Base-by-base conservation (phyloP, 2,329 filamentous ascomycete species). In the Aspergillus brasiliensis region DNA sequence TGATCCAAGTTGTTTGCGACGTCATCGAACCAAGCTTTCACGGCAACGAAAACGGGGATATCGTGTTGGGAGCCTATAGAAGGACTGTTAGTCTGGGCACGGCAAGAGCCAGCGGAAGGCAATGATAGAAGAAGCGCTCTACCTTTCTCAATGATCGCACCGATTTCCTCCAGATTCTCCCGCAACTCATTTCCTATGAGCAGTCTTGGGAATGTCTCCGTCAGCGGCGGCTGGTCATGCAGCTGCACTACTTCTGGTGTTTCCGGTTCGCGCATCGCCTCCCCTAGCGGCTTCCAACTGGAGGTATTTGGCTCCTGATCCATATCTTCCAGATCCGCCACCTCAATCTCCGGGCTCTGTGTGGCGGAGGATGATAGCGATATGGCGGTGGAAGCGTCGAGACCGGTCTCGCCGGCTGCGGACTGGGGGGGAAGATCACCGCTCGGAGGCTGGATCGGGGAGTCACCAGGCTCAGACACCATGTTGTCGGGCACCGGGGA, bases 291-390 rank as follows among this genome's bases (percentile, higher is more conserved):
- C 59, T 71, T 75, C 80, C 80, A 82, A 61, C 69, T 78, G 8
- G 79, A 78, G 19, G 75, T 73, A 28, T 76, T 76, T 2, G 77
- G 75, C 55, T 82, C 78, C 64, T 81, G 77, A 54, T 80, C 78
- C 66, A 80, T 79, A 58, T 82, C 81, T 69, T 83, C 81, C 17
- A 77, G 68, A 46, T 81, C 79, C 7, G 80, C 78, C 15, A 82
- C 78, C 67, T 83, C 80, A 31, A 82, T 82, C 57, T 80, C 76
- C 10, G 78, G 79, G 56, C 79, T 81, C 46, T 74, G 73, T 19
- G 74, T 71, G 11, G 79, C 75, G 15, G 80, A 79, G 4, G 79
- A 80, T 8, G 75, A 71, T 49, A 80, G 71, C 7, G 78, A 79
- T 51, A 80, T 76, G 21, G 68, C 69, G 51, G 71, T 63, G 51